Evolutionary conservation across 2,329 filamentous ascomycete species (phyloP).

Genomic region (Ophiostoma triangulosporum): DNA sequence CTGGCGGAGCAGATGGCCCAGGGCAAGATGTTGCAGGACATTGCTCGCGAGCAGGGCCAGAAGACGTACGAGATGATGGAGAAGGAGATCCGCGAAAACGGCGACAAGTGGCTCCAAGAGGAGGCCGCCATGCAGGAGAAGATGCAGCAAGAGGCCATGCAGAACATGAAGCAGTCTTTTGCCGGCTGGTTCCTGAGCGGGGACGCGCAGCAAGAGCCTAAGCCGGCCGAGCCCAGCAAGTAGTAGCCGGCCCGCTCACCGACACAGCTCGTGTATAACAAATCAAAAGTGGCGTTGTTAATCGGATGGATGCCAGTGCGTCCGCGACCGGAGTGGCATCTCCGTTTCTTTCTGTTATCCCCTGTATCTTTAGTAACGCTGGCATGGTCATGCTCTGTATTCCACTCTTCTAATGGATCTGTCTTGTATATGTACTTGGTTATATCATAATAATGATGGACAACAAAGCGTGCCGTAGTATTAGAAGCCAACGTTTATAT

Average conservation of each 20-base stretch:
- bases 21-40: slow-evolving; percentile 94
- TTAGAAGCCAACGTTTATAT: background rate
- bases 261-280: background rate
- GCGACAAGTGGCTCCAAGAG: slow-evolving; percentile 90
- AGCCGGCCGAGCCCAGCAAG: background rate
- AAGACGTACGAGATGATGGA: slow-evolving; percentile 82
- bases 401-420: slow-evolving; percentile 10
- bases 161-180: slow-evolving; percentile 76
- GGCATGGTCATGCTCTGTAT: background rate
- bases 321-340: background rate
- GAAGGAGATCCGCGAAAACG: slow-evolving; percentile 82
- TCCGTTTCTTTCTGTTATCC: background rate
- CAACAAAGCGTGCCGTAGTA: background rate
- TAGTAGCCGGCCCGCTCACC: background rate
- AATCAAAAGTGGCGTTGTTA: background rate
- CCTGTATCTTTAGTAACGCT: background rate
- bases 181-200: slow-evolving; percentile 35
- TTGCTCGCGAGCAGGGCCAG: slow-evolving; percentile 82
- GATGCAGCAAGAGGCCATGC: slow-evolving; percentile 79
- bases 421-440: too few species aligned
- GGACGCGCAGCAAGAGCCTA: background rate
- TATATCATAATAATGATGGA: background rate
- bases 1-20: slow-evolving; percentile 68
- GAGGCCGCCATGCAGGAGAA: slow-evolving; percentile 82
- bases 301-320: background rate